Evolutionary conservation across 371 early-diverging fungal species (phyloP).

Genomic region (Blakeslea trispora): DNA sequence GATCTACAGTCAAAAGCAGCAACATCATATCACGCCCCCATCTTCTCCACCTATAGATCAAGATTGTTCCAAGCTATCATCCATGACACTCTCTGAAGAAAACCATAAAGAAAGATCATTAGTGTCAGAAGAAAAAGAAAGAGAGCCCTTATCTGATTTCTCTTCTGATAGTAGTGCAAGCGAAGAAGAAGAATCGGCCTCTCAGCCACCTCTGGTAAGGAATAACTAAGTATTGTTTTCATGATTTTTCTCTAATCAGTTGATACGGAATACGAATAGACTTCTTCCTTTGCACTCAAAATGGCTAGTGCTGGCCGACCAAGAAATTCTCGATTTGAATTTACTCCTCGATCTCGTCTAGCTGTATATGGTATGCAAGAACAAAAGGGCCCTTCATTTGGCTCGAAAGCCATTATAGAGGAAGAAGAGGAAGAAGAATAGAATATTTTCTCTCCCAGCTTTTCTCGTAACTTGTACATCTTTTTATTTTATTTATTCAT

Average conservation of each 20-base stretch:
- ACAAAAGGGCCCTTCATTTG: conserved; percentile 43
- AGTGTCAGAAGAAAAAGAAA: not conserved
- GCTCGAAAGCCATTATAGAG: conserved; percentile 65
- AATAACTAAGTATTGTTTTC: too few species aligned
- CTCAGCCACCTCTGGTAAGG: conserved; percentile 5
- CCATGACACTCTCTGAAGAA: conserved; percentile 7
- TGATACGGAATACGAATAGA: not conserved
- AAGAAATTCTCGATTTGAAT: conserved; percentile 29
- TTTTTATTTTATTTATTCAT: not conserved
- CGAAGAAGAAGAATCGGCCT: conserved; percentile 2
- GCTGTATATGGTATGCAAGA: conserved; percentile 42
- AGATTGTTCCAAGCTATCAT: not conserved
- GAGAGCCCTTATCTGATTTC: conserved; percentile 6
- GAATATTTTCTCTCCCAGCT: not conserved
- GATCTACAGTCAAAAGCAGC: conserved; percentile 7
- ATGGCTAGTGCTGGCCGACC: not conserved
- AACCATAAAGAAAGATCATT: conserved; percentile 11
- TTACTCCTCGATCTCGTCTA: conserved; percentile 39
- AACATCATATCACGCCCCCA: conserved; percentile 20
- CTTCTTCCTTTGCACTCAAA: not conserved
- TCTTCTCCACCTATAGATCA: conserved; percentile 21
- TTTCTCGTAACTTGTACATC: not conserved
- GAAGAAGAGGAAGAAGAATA: conserved; percentile 69
- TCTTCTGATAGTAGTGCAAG: conserved; percentile 9
- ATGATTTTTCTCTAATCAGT: too few species aligned